Evolutionary conservation across 768 basidiomycete genomes (phyloP).

Genomic region (Pleurotus eryngii): DNA sequence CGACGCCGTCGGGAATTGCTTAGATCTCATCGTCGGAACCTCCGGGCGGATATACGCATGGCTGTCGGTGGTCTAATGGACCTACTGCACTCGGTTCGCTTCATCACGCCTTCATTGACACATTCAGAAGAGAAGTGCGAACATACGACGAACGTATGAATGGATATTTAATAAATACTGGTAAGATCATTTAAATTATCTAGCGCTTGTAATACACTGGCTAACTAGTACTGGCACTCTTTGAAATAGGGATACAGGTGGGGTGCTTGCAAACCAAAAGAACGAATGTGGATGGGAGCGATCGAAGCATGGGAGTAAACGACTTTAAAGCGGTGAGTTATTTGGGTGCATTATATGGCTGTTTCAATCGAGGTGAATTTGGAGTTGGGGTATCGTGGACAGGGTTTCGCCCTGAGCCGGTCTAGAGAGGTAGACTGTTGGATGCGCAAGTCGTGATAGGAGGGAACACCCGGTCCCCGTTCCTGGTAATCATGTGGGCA

Average conservation of each 20-base stretch:
- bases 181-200: slow-evolving; percentile 6
- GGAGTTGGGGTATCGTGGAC: neutral
- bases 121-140: neutral
- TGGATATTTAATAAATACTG: neutral
- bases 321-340: no score
- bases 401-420: neutral
- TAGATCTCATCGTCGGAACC: slow-evolving; percentile 5
- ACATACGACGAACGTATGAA: no score
- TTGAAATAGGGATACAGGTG: slow-evolving; percentile 5
- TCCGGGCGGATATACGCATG: no score
- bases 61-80: neutral
- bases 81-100: neutral
- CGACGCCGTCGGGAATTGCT: slow-evolving; percentile 5
- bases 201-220: slow-evolving; percentile 7
- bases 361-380: no score
- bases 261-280: neutral
- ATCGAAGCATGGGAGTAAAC: neutral
- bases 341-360: no score
- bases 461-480: neutral
- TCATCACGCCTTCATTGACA: neutral
- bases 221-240: neutral
- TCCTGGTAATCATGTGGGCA: neutral
- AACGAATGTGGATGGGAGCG: neutral
- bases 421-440: neutral
- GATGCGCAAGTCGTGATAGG: neutral